phyloP scores from a whole-genome alignment of 176 grass and related monocot genomes.

The Oryza longistaminata region DNA sequence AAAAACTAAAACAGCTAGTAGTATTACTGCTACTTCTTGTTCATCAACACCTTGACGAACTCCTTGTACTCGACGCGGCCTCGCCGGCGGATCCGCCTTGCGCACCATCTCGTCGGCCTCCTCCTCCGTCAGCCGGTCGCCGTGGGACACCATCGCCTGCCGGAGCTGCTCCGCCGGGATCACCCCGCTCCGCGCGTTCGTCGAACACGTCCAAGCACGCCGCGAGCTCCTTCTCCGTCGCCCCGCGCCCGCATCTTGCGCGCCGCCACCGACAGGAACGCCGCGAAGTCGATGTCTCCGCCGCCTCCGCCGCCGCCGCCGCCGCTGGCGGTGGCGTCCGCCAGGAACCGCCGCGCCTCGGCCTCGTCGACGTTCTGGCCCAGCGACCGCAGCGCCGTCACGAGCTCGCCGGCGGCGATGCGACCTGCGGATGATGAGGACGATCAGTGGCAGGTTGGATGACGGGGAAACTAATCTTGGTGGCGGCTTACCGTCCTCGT shows the following conservation, averaged over 20 bases:
- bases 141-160: constrained; percentile 49
- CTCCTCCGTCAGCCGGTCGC: constrained; percentile 58
- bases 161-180: constrained; percentile 63
- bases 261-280: constrained; percentile 50
- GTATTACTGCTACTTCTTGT: constrained; percentile 20
- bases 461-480: background rate
- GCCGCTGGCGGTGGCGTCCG: background rate
- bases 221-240: constrained; percentile 36
- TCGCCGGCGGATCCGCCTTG: constrained; percentile 45
- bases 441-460: too few relatives aligned
- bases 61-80: constrained; percentile 36
- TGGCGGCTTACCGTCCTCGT: constrained; percentile 49
- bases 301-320: background rate
- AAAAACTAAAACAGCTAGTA: too few relatives aligned
- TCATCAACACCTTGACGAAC: constrained; percentile 48
- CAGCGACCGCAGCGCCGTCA: constrained; percentile 47
- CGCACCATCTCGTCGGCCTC: constrained; percentile 59
- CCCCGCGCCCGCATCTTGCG: constrained; percentile 29
- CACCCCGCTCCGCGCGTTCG: constrained; percentile 43
- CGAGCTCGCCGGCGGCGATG: constrained; percentile 41
- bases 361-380: constrained; percentile 57
- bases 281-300: constrained; percentile 17
- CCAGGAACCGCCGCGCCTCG: constrained; percentile 32
- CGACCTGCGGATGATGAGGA: background rate
- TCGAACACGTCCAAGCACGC: constrained; percentile 50